Percentiles rank a stretch among this genome's conserved stretches.
Evolutionary conservation across 768 basidiomycete genomes (phyloP).

Genomic region (Mrakia blollopis): DNA sequence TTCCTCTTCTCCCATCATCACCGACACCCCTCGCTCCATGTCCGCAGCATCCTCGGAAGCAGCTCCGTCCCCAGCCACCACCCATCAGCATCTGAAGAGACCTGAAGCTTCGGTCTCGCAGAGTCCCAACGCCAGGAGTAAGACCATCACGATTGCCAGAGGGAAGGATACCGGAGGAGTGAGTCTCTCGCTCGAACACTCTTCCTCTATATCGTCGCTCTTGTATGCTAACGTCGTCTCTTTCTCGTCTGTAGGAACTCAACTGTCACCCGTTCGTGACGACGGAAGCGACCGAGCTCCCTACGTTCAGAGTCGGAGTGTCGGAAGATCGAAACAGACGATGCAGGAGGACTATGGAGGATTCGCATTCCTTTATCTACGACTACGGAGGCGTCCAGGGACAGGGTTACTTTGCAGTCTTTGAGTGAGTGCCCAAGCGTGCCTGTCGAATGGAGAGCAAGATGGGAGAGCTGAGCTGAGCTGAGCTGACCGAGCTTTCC

Average conservation of each 20-base stretch:
- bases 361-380: constrained; percentile 91
- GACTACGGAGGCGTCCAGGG: constrained; percentile 87
- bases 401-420: constrained; percentile 96
- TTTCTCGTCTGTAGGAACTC: constrained; percentile 51
- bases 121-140: constrained; percentile 64
- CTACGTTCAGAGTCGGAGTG: constrained; percentile 62
- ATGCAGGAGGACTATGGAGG: constrained; percentile 90
- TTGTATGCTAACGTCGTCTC: no score
- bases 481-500: background rate
- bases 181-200: constrained; percentile 41
- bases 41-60: background rate
- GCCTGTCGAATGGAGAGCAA: no score
- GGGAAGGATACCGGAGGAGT: constrained; percentile 71
- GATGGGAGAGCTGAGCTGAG: no score
- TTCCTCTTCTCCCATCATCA: constrained; percentile 4
- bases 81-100: background rate
- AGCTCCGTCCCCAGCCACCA: background rate
- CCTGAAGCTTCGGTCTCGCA: background rate
- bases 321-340: constrained; percentile 75
- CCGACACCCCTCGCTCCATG: constrained; percentile 8
- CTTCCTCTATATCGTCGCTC: background rate
- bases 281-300: constrained; percentile 18
- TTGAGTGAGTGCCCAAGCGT: constrained; percentile 54
- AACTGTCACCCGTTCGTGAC: constrained; percentile 55
- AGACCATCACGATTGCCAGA: constrained; percentile 72